Base-by-base conservation (phyloP, 1,284 basidiomycete genomes). In the Sporisorium exsertum region DNA sequence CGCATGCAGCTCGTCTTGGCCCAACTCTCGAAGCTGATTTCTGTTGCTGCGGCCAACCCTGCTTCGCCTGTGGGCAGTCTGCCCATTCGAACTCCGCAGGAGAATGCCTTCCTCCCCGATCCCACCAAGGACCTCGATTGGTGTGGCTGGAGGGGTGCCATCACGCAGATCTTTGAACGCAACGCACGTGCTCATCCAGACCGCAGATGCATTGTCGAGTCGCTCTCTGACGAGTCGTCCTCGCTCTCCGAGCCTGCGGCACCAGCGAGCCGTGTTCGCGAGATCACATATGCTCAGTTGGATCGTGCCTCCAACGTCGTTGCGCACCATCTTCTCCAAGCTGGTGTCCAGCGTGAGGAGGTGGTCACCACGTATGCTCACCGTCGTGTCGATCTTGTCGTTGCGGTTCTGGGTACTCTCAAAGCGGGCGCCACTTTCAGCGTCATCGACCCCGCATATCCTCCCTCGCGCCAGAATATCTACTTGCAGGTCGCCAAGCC, bases 301-400 rank as follows among this genome's bases (percentile, higher is more conserved):
- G 90, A 94, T 66, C 89, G 89, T 56, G 94, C 95, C 9, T 91
- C 92, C 5, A 99, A 99, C 84, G 89, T 96, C 20, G 89, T 99
- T 9, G 93, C 97, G 0, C 96, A 99, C 84, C 91, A 97, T 79
- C 89, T 99, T 57, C 87, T 98, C 58, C 90, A 91, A 80, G 90
- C 90, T 18, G 96, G 96, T 15, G 88, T 99, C 15, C 89, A 96
- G 86, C 88, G 94, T 29, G 96, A 96, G 78, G 97, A 99, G 80
- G 95, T 99, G 22, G 95, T 99, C 61, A 98, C 97, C 91, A 93
- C 99, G n/a, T 99, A 99, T 84, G 97, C 97, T 0, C 92, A 97
- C 81, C 91, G 97, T 51, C 94, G 94, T 77, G 95, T 97, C 46
- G 96, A 99, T 86, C 91, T 99, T 55, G 94, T 97, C 8, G 93